A percentile compares a stretch with the other conserved stretches of the same genome.
These are phyloP conservation scores for Komagataella pseudopastoris DNA, from an alignment of 805 yeast genomes.

Conservation along the genomic window DNA sequence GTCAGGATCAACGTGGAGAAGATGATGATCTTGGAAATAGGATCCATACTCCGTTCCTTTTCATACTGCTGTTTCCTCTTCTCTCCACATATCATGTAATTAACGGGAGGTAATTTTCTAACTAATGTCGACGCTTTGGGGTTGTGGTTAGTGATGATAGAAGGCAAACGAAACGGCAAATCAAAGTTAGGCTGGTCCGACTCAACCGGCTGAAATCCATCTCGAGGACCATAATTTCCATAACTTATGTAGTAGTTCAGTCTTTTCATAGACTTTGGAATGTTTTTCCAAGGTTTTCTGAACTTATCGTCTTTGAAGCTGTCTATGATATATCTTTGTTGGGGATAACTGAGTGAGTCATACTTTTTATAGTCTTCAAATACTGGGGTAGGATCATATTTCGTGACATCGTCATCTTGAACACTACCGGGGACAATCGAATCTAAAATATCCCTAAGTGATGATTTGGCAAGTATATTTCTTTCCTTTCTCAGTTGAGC, in stretches of 20 bases:
- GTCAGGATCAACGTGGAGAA: constrained; percentile 33
- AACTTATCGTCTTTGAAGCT: constrained; percentile 25
- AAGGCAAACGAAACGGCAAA: constrained; percentile 39
- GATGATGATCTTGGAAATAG: constrained; percentile 38
- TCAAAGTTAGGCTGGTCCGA: constrained; percentile 39
- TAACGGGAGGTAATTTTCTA: constrained; percentile 20
- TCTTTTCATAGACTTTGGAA: constrained; percentile 35
- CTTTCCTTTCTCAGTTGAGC: constrained; percentile 14
- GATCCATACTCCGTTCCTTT: constrained; percentile 41
- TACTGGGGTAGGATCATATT: constrained; percentile 19
- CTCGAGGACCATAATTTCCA: constrained; percentile 64
- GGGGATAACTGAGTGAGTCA: constrained; percentile 26
- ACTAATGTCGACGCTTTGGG: constrained; percentile 16
- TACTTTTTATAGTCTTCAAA: constrained; percentile 16
- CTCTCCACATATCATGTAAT: constrained; percentile 22
- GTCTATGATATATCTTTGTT: constrained; percentile 43
- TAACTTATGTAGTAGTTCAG: constrained; percentile 49
- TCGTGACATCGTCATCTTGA: constrained; percentile 14
- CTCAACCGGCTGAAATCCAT: constrained; percentile 33
- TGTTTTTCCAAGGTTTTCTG: constrained; percentile 41
- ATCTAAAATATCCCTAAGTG: constrained; percentile 25
- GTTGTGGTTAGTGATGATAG: constrained; percentile 12
- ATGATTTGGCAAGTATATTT: constrained; percentile 21
- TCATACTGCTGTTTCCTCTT: constrained; percentile 28
- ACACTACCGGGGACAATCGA: constrained; percentile 12